Percentiles rank a stretch among this genome's conserved stretches.
These are phyloP conservation scores for Trichophyton verrucosum DNA, from an alignment of 2,329 filamentous ascomycete species.

Conservation along the genomic window DNA sequence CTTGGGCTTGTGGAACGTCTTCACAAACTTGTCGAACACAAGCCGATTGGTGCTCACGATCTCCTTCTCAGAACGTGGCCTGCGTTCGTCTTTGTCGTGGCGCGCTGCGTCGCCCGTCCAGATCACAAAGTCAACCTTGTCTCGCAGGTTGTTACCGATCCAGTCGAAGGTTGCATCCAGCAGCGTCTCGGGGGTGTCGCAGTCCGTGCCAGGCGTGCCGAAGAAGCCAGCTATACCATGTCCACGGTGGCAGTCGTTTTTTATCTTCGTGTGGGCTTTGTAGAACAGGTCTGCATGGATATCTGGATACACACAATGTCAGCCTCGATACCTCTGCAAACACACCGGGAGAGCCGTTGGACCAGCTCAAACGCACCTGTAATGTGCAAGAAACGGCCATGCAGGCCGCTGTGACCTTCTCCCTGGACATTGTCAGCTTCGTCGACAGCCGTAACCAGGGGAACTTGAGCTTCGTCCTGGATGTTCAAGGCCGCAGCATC, in stretches of 20 bases:
- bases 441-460: neutral
- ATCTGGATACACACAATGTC: constrained; percentile 42
- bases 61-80: constrained; percentile 62
- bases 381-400: constrained; percentile 74
- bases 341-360: neutral
- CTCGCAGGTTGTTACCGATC: constrained; percentile 65
- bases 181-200: constrained; percentile 70
- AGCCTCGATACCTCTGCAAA: constrained; percentile 8
- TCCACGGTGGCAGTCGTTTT: constrained; percentile 65
- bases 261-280: constrained; percentile 61
- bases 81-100: constrained; percentile 73
- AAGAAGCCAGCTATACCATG: constrained; percentile 66
- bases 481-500: neutral
- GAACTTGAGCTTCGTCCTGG: constrained; percentile 6
- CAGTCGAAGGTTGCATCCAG: constrained; percentile 83
- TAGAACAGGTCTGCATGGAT: constrained; percentile 87
- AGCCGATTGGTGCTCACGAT: constrained; percentile 66
- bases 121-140: constrained; percentile 74
- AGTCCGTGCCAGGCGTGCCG: constrained; percentile 76
- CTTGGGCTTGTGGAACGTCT: constrained; percentile 45
- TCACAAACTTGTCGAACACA: constrained; percentile 62
- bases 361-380: constrained; percentile 48
- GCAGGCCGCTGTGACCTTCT: constrained; percentile 27
- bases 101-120: constrained; percentile 88
- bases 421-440: neutral